Conservation (phyloP, 176 grass and related monocot genomes). For the Oryza glumipatula region DNA sequence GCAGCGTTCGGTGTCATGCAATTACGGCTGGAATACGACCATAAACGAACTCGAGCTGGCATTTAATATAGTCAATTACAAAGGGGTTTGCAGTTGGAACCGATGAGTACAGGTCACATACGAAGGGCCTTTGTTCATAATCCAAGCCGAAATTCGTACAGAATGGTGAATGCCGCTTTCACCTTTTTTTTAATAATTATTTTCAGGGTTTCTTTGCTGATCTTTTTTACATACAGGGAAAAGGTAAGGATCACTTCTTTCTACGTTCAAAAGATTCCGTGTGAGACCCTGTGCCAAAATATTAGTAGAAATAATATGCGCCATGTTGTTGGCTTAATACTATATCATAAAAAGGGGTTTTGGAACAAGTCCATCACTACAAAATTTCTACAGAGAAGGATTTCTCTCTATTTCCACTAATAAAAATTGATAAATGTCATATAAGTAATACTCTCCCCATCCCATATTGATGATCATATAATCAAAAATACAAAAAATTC, state of each 20-base stretch:
- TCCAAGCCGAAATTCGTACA: not conserved
- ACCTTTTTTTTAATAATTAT: not conserved
- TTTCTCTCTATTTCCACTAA: too few species aligned
- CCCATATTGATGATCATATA: too few species aligned
- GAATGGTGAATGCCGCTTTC: not conserved
- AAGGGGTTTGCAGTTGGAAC: not conserved
- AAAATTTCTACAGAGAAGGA: too few species aligned
- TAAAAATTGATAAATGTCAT: too few species aligned
- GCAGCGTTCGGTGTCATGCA: slow-evolving; percentile 8
- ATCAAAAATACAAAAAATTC: too few species aligned
- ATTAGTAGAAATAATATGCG: too few species aligned
- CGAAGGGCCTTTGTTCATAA: not conserved
- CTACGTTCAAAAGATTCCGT: not conserved
- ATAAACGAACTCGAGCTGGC: slow-evolving; percentile 2
- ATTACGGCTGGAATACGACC: not conserved
- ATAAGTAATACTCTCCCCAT: too few species aligned
- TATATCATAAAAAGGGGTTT: too few species aligned
- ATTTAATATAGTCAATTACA: not conserved
- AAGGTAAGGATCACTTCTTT: not conserved
- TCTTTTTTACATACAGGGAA: not conserved
- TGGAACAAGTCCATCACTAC: too few species aligned
- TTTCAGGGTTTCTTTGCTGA: not conserved
- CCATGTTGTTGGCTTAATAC: too few species aligned
- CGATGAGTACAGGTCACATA: not conserved
- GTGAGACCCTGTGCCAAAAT: too few species aligned